phyloP scores from a whole-genome alignment of 345 rosid genomes.

The Heritiera littoralis region DNA sequence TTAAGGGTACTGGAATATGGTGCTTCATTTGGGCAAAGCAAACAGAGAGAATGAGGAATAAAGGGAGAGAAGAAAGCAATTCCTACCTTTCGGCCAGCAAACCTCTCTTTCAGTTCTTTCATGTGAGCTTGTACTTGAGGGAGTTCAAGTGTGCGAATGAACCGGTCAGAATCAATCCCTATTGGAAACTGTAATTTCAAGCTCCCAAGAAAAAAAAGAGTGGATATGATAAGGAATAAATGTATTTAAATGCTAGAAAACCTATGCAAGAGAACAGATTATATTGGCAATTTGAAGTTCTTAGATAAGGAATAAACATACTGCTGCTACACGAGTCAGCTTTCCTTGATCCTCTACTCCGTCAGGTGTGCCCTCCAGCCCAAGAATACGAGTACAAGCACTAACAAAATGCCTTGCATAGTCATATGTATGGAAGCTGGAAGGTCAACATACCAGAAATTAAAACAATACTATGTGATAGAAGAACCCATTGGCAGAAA shows the following conservation, averaged over 20 bases:
- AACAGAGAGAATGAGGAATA: neutral
- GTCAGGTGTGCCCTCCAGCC: slow-evolving; percentile 67
- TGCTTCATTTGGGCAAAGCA: slow-evolving; percentile 4
- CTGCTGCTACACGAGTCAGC: slow-evolving; percentile 55
- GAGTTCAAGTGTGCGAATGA: slow-evolving; percentile 57
- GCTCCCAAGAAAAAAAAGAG: slow-evolving; percentile 29
- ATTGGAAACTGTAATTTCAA: slow-evolving; percentile 58
- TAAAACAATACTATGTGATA: neutral
- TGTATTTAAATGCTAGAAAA: neutral
- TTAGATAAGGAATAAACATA: neutral
- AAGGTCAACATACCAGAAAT: slow-evolving; percentile 16
- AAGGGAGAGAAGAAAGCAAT: slow-evolving; percentile 5
- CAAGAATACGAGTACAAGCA: slow-evolving; percentile 68
- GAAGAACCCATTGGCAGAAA: neutral
- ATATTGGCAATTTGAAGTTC: slow-evolving; percentile 20
- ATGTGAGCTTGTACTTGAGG: slow-evolving; percentile 59
- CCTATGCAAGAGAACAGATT: neutral
- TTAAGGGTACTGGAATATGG: neutral
- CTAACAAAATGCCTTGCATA: slow-evolving; percentile 70
- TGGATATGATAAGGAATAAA: slow-evolving; percentile 31
- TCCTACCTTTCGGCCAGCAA: slow-evolving; percentile 60
- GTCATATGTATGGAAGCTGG: slow-evolving; percentile 60
- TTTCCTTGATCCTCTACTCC: slow-evolving; percentile 71
- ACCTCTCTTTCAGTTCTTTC: slow-evolving; percentile 52
- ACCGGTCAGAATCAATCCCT: slow-evolving; percentile 63